Conservation (phyloP, 2,329 filamentous ascomycete species). For the Diaporthe amygdali region DNA sequence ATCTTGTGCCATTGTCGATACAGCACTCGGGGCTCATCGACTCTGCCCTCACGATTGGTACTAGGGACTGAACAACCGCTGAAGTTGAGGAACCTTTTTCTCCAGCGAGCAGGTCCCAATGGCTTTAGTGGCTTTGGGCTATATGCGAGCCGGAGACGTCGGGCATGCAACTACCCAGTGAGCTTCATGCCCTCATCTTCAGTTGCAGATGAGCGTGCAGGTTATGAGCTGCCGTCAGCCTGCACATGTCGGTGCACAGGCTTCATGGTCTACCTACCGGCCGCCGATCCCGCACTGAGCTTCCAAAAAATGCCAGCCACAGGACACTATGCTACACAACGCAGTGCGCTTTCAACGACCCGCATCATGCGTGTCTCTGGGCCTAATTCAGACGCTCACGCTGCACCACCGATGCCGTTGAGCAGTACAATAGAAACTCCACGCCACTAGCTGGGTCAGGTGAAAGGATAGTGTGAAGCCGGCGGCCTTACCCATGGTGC, state of each 20-base stretch:
- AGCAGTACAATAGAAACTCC: not conserved
- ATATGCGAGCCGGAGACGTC: conserved; percentile 1
- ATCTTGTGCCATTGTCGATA: not conserved
- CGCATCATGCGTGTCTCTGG: conserved; percentile 7
- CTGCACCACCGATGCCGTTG: not conserved
- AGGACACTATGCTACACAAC: not conserved
- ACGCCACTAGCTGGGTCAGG: conserved; percentile 20
- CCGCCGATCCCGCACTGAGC: conserved; percentile 2
- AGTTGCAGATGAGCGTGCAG: conserved; percentile 2
- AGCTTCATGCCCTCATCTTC: conserved; percentile 9
- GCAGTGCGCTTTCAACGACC: not conserved
- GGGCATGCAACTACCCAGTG: not conserved
- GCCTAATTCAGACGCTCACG: not conserved
- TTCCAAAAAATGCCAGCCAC: conserved; percentile 15
- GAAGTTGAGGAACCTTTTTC: not conserved
- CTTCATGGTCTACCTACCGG: not conserved
- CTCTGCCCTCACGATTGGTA: not conserved
- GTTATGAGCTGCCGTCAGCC: conserved; percentile 9
- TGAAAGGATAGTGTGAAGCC: not conserved
- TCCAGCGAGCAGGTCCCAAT: not conserved
- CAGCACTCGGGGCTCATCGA: not conserved
- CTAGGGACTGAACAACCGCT: not conserved
- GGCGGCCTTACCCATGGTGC: not conserved
- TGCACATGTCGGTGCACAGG: not conserved
- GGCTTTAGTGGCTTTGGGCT: not conserved